Evolutionary conservation across 1,284 basidiomycete genomes (phyloP).

Genomic region (Fistulina hepatica): DNA sequence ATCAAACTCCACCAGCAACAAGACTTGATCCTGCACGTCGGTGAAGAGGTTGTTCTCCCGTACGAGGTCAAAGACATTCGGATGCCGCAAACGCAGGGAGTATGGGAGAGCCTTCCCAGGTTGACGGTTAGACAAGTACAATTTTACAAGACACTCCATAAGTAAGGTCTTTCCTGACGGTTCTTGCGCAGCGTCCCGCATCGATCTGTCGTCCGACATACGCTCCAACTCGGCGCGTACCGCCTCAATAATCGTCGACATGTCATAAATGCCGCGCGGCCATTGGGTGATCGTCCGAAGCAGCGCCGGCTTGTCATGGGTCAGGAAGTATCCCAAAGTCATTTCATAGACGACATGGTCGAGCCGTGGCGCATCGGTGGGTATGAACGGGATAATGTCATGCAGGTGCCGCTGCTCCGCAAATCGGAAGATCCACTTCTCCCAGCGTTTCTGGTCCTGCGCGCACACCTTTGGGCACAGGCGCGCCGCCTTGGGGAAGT

Average conservation of each 20-base stretch:
- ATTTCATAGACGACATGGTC: constrained; percentile 89
- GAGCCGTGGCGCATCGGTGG: constrained; percentile 73
- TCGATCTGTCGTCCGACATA: constrained; percentile 41
- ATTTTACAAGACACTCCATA: constrained; percentile 88
- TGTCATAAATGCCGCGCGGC: constrained; percentile 88
- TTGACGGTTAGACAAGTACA: constrained; percentile 77
- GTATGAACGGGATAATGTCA: constrained; percentile 85
- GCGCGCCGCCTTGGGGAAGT: constrained; percentile 75
- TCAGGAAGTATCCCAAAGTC: constrained; percentile 82
- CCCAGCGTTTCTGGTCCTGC: constrained; percentile 76
- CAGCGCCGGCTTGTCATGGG: constrained; percentile 70
- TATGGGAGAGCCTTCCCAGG: constrained; percentile 90
- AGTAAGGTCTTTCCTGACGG: constrained; percentile 42
- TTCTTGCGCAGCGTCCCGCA: constrained; percentile 29
- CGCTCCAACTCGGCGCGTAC: constrained; percentile 76
- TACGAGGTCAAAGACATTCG: constrained; percentile 93
- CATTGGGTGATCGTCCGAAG: constrained; percentile 76
- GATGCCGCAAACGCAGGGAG: constrained; percentile 75
- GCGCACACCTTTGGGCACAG: constrained; percentile 85
- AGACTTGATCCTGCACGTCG: constrained; percentile 87
- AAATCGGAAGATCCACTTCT: constrained; percentile 91
- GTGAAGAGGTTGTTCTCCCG: constrained; percentile 91
- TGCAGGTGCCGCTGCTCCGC: constrained; percentile 77
- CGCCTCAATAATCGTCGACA: constrained; percentile 77
- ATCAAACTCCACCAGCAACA: constrained; percentile 91